Conservation (phyloP, 345 rosid species). For the Sisymbrium altissimum region DNA sequence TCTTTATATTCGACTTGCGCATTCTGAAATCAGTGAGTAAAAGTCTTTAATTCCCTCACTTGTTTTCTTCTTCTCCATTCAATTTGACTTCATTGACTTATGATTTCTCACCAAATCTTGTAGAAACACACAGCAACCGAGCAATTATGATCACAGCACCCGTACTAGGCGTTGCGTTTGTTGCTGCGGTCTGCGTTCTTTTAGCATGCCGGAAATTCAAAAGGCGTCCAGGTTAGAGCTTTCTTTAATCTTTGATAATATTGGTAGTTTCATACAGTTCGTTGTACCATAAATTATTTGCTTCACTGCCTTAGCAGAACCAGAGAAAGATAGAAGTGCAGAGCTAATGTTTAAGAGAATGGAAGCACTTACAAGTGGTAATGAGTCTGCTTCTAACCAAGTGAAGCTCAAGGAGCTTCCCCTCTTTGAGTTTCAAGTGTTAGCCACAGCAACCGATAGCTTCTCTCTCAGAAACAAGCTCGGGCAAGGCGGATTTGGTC, state of each 20-base stretch:
- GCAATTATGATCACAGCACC: constrained; percentile 13
- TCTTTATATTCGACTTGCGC: constrained; percentile 39
- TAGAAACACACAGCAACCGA: constrained; percentile 19
- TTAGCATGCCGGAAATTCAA: constrained; percentile 15
- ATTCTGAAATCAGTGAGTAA: constrained; percentile 44
- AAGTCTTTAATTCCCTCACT: background rate
- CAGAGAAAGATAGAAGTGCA: constrained; percentile 23
- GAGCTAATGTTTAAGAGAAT: constrained; percentile 19
- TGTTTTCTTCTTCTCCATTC: background rate
- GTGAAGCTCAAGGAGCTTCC: background rate
- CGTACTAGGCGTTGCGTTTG: background rate
- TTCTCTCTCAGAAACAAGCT: background rate
- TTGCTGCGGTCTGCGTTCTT: constrained; percentile 10
- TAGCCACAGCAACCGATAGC: background rate
- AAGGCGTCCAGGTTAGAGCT: constrained; percentile 27
- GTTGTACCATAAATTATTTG: background rate
- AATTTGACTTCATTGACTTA: background rate
- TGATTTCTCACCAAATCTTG: background rate
- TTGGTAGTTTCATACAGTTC: background rate
- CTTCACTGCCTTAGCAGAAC: background rate
- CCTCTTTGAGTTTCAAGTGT: background rate
- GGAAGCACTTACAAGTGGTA: background rate
- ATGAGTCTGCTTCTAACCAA: background rate
- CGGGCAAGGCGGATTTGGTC: background rate
- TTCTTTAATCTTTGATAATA: background rate